Percentiles rank a stretch among this genome's conserved stretches.
These are phyloP conservation scores for Diaporthe citri DNA, from an alignment of 2,329 filamentous ascomycete genomes.

Conservation along the genomic window DNA sequence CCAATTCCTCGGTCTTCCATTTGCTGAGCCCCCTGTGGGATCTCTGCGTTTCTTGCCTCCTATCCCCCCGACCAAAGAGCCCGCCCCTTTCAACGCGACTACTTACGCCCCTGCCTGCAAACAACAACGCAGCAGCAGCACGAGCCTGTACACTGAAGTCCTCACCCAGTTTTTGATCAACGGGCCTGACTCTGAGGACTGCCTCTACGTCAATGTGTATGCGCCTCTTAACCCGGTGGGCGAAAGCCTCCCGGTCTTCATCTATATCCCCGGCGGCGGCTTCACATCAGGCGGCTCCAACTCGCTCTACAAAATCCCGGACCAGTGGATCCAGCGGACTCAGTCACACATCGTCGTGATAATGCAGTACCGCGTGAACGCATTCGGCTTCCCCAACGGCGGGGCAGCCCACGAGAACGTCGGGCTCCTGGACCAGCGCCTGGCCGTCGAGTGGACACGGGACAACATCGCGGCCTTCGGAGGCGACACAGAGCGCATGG, in stretches of 20 bases:
- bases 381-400: conserved; percentile 48
- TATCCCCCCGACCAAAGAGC: neutral
- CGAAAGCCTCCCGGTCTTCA: conserved; percentile 21
- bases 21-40: conserved; percentile 19
- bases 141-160: neutral
- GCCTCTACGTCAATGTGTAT: conserved; percentile 33
- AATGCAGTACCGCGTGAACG: conserved; percentile 20
- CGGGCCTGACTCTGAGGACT: conserved; percentile 32
- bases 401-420: conserved; percentile 55
- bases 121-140: conserved; percentile 9
- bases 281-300: conserved; percentile 29
- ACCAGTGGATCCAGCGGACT: conserved; percentile 31
- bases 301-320: conserved; percentile 33
- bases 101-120: conserved; percentile 11
- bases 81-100: neutral
- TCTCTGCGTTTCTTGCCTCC: conserved; percentile 24
- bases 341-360: conserved; percentile 30
- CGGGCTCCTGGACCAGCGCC: conserved; percentile 66
- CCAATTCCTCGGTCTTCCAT: conserved; percentile 26
- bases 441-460: conserved; percentile 64
- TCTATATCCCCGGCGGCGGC: conserved; percentile 31
- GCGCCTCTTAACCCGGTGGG: neutral
- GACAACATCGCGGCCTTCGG: conserved; percentile 65
- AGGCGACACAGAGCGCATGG: conserved; percentile 60
- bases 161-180: conserved; percentile 32